phyloP scores from a whole-genome alignment of 495 filamentous ascomycete genomes.

The Geoglossum glabrum region DNA sequence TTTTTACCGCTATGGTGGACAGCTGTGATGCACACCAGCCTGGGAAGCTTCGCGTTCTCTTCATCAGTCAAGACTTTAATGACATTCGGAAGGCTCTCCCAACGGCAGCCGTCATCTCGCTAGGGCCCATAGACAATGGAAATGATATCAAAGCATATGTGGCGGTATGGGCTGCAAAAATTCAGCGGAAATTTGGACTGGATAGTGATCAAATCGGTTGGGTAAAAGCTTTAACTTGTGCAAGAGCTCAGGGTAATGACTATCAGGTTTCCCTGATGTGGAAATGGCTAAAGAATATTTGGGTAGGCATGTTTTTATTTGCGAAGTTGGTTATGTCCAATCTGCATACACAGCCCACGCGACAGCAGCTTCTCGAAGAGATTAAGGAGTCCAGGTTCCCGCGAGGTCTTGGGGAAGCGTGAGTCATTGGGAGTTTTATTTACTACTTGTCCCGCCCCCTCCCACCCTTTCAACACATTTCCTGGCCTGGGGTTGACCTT shows the following conservation, averaged over 20 bases:
- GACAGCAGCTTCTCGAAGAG: constrained; percentile 15
- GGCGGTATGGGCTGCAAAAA: constrained; percentile 5
- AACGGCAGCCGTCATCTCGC: neutral
- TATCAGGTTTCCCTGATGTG: neutral
- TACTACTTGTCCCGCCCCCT: neutral
- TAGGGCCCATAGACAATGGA: constrained; percentile 8
- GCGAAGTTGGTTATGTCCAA: constrained; percentile 25
- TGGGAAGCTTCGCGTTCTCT: constrained; percentile 18
- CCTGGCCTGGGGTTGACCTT: too few relatives aligned
- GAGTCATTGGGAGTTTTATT: constrained; percentile 6
- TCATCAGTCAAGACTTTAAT: constrained; percentile 21
- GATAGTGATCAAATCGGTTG: constrained; percentile 6
- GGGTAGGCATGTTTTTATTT: constrained; percentile 29
- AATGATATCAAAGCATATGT: constrained; percentile 18
- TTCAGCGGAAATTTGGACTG: constrained; percentile 15
- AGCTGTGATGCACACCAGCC: constrained; percentile 12
- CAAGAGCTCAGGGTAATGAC: constrained; percentile 8
- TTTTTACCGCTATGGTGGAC: constrained; percentile 12
- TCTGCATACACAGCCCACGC: constrained; percentile 16
- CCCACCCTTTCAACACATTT: too few relatives aligned
- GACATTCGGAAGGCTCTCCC: constrained; percentile 13
- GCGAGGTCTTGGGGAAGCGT: constrained; percentile 21
- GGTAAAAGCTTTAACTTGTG: constrained; percentile 8
- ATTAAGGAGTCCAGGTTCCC: constrained; percentile 18
- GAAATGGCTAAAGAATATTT: neutral